A percentile compares a stretch with the other conserved stretches of the same genome.
Conservation (phyloP, 192 early-diverging fungal species). For the Coemansia sp. region DNA sequence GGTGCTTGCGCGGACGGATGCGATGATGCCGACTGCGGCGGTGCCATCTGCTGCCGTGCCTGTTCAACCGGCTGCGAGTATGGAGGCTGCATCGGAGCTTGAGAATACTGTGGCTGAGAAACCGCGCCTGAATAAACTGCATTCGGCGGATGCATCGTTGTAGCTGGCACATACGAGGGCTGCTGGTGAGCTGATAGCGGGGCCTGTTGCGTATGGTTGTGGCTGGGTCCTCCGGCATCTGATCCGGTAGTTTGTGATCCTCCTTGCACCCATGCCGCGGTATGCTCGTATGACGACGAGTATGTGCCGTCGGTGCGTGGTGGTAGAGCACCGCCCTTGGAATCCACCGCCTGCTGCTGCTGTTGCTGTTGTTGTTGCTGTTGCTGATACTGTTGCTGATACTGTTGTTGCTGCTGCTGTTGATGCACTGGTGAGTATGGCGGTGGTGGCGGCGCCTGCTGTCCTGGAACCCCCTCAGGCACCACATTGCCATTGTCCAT, state of each 20-base stretch:
- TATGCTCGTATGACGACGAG: slow-evolving; percentile 53
- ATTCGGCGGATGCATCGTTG: neutral
- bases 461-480: neutral
- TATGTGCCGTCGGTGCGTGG: slow-evolving; percentile 44
- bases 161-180: neutral
- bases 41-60: slow-evolving; percentile 5
- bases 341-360: neutral
- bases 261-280: slow-evolving; percentile 46
- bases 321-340: slow-evolving; percentile 11
- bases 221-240: slow-evolving; percentile 24
- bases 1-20: slow-evolving; percentile 6
- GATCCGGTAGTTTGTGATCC: slow-evolving; percentile 37
- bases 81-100: slow-evolving; percentile 14
- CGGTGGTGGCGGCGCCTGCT: slow-evolving; percentile 21
- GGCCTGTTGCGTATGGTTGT: neutral
- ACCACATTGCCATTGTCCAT: slow-evolving; percentile 8
- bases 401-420: neutral
- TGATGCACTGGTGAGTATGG: slow-evolving; percentile 24
- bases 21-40: slow-evolving; percentile 12
- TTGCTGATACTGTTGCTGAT: neutral
- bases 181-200: slow-evolving; percentile 1
- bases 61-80: slow-evolving; percentile 18
- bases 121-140: neutral
- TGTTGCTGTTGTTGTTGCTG: slow-evolving; percentile 3
- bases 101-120: slow-evolving; percentile 7